Evolutionary conservation across 352 stramenopile species (phyloP), one percentile per base, ranked within the genome.

Genomic region (Globisporangium canariense): DNA sequence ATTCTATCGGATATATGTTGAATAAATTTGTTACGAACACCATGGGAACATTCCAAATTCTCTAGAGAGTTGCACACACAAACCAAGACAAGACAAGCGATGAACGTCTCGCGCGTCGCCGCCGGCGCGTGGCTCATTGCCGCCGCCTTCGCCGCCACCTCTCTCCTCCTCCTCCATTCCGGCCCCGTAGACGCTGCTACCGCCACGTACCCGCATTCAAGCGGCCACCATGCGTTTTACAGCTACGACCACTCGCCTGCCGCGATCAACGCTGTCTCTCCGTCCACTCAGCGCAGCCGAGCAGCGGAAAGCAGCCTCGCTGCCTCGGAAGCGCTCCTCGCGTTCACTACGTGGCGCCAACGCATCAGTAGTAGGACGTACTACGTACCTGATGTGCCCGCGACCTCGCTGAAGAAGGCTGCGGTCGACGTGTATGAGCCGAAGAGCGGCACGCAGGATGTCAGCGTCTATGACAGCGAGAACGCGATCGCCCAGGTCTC

Each of bases 61-160:
- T 49, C 18, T 49, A 1, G 43, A 47, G 25, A 34, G 47, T 32
- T 14, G 22, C 47, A n/a, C 49, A 38, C 49, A 38, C 9, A 54
- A 22, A 28, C 34, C 8, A 53, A 32, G 20, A 18, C 22, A 54
- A 4, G 4, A 8, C 9, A 4, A 34, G 30, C 13, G 49, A 55
- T 55, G 49, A 55, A 55, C 49, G 49, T 55, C 13, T 20, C 6
- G 16, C 49, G 49, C 13, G 49, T 55, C 49, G 49, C 11, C 49
- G 5, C 16, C 43, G 16, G 41, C 41, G 41, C 14, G 16, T 47
- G 41, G 41, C 22, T 14, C 36, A 16, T 41, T 13, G 49, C 25
- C 20, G 49, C 49, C 5, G 4, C 49, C 18, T 50, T n/a, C 16
- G 18, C 45, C 45, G 45, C 22, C 18, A 9, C 18, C 18, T 28